A percentile compares a stretch with the other conserved stretches of the same genome.
These are phyloP conservation scores for Smittium culicis DNA, from an alignment of 371 early-diverging fungal genomes.

Conservation along the genomic window DNA sequence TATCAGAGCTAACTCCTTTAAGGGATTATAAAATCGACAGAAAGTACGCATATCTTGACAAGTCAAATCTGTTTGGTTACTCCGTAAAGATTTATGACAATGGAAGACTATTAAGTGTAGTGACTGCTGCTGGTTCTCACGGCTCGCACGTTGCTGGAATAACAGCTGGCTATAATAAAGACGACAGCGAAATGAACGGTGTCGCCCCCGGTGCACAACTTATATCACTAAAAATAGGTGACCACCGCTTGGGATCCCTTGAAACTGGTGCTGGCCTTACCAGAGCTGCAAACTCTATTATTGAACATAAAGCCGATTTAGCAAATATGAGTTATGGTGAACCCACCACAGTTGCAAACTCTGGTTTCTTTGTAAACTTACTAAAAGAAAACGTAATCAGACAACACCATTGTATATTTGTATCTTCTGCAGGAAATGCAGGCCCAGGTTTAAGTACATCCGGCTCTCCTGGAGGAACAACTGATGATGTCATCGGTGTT, in stretches of 20 bases:
- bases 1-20: slow-evolving; percentile 44
- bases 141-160: slow-evolving; percentile 92
- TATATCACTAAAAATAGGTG: slow-evolving; percentile 86
- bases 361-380: slow-evolving; percentile 66
- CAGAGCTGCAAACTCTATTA: slow-evolving; percentile 65
- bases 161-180: slow-evolving; percentile 65
- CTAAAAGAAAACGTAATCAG: slow-evolving; percentile 68
- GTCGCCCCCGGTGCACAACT: slow-evolving; percentile 88
- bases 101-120: slow-evolving; percentile 63
- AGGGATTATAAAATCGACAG: slow-evolving; percentile 63
- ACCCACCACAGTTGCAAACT: slow-evolving; percentile 49
- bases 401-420: slow-evolving; percentile 68
- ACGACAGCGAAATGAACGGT: slow-evolving; percentile 72
- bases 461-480: slow-evolving; percentile 78
- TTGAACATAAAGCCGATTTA: slow-evolving; percentile 65
- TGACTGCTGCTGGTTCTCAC: slow-evolving; percentile 68
- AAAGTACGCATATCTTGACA: slow-evolving; percentile 57
- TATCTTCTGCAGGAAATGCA: slow-evolving; percentile 81
- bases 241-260: slow-evolving; percentile 68
- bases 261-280: slow-evolving; percentile 79
- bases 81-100: slow-evolving; percentile 84
- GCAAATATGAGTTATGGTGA: slow-evolving; percentile 95
- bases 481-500: slow-evolving; percentile 61
- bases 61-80: slow-evolving; percentile 59
- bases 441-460: slow-evolving; percentile 79